Evolutionary conservation across 2,329 filamentous ascomycete species (phyloP).

Genomic region (Trichoderma sp.): DNA sequence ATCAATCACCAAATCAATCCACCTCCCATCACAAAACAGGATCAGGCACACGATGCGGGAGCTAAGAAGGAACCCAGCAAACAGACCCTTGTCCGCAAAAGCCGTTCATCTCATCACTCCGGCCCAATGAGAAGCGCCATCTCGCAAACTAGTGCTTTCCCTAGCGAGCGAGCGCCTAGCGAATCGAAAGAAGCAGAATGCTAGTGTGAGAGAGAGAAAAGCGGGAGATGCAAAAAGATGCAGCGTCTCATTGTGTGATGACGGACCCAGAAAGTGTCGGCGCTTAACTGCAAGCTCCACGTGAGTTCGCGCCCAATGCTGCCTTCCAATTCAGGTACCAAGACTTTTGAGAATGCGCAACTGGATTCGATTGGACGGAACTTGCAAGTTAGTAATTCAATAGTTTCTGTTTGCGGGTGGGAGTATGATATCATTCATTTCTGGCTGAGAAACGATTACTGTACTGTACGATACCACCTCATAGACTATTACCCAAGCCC

Average conservation of each 20-base stretch:
- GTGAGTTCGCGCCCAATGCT: not conserved
- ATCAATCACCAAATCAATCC: not conserved
- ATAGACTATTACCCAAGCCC: not conserved
- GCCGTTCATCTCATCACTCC: not conserved
- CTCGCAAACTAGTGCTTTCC: not conserved
- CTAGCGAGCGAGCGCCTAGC: not conserved
- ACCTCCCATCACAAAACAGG: not conserved
- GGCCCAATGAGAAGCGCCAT: not conserved
- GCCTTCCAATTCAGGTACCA: not conserved
- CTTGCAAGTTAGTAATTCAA: not conserved
- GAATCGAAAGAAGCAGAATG: not conserved
- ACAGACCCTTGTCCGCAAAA: not conserved
- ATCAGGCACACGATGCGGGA: not conserved
- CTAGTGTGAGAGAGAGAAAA: not conserved
- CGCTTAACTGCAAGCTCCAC: slow-evolving; percentile 10
- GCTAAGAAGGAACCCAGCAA: not conserved
- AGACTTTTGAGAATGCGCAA: not conserved
- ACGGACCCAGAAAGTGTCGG: not conserved
- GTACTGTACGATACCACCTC: not conserved
- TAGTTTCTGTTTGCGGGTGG: not conserved
- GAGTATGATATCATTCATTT: not conserved
- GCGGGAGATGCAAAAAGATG: not conserved
- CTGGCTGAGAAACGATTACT: not conserved
- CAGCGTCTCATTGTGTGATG: slow-evolving; percentile 13
- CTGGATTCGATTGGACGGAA: not conserved